Percentiles rank a stretch among this genome's conserved stretches.
Conservation (phyloP, 768 basidiomycete species). For the Polyporus arcularius region DNA sequence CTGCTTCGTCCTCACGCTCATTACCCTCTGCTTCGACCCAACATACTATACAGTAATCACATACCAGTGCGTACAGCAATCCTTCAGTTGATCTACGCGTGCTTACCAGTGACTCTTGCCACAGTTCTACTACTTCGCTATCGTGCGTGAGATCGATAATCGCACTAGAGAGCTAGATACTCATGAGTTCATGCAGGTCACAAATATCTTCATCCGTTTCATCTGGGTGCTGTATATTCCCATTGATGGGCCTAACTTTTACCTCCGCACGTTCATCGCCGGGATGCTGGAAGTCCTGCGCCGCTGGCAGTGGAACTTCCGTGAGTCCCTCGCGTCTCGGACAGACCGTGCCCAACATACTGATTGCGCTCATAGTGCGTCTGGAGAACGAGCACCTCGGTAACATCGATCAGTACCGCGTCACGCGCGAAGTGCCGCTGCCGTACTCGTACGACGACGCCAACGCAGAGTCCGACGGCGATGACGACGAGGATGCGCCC, state of each 20-base stretch:
- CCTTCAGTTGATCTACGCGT: not conserved
- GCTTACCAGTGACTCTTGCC: not conserved
- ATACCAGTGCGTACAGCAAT: conserved; percentile 44
- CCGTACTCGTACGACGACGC: conserved; percentile 65
- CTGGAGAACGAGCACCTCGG: conserved; percentile 91
- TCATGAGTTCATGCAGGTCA: conserved; percentile 43
- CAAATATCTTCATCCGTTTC: conserved; percentile 78
- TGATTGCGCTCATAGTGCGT: conserved; percentile 49
- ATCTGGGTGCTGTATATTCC: conserved; percentile 83
- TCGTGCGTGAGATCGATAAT: conserved; percentile 45
- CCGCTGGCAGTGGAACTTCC: conserved; percentile 91
- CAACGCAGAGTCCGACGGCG: conserved; percentile 43
- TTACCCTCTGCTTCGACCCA: conserved; percentile 67
- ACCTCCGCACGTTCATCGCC: conserved; percentile 64
- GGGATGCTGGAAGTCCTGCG: conserved; percentile 77
- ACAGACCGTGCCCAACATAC: not conserved
- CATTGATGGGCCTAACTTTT: conserved; percentile 42
- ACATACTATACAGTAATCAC: conserved; percentile 70
- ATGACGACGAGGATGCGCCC: conserved; percentile 43
- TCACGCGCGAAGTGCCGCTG: conserved; percentile 81
- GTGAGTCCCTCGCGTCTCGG: conserved; percentile 59
- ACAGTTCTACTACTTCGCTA: conserved; percentile 77
- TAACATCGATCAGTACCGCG: conserved; percentile 91
- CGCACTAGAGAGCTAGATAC: not conserved
- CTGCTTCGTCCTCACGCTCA: conserved; percentile 58